Percentiles rank a stretch among this genome's conserved stretches.
phyloP scores from a whole-genome alignment of 176 grass and related monocot species.

The Ensete glaucum region DNA sequence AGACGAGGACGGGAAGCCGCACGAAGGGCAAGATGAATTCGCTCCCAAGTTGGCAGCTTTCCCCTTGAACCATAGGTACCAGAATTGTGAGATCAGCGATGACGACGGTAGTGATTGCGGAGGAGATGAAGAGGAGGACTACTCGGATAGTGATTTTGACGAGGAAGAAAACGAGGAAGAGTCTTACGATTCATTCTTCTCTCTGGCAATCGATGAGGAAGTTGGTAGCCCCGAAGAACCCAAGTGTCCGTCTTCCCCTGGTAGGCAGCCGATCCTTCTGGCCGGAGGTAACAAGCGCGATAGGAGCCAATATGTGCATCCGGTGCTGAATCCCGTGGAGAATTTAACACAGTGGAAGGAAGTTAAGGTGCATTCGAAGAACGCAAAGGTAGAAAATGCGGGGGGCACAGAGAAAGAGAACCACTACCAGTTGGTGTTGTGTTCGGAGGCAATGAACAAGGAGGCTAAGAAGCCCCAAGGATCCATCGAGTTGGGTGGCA shows the following conservation, averaged over 20 bases:
- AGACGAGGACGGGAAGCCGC: constrained; percentile 13
- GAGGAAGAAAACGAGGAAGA: constrained; percentile 68
- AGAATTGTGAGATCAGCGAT: constrained; percentile 38
- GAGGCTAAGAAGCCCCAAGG: constrained; percentile 20
- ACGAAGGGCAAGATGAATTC: constrained; percentile 22
- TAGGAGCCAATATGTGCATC: constrained; percentile 44
- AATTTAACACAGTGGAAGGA: constrained; percentile 76
- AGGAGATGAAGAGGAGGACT: constrained; percentile 36
- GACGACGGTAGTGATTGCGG: constrained; percentile 31
- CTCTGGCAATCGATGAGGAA: constrained; percentile 44
- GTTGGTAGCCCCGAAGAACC: constrained; percentile 14
- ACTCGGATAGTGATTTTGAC: constrained; percentile 45
- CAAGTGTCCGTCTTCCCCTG: constrained; percentile 11
- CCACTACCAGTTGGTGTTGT: not conserved
- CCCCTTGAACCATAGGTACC: constrained; percentile 75
- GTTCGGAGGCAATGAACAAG: constrained; percentile 1
- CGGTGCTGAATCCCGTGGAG: constrained; percentile 60
- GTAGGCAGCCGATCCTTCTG: constrained; percentile 28
- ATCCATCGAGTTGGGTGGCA: constrained; percentile 19
- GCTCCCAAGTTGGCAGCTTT: constrained; percentile 41
- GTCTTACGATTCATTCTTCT: constrained; percentile 79
- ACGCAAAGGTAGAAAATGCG: constrained; percentile 64
- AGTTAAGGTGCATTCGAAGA: constrained; percentile 35
- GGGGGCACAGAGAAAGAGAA: constrained; percentile 4
- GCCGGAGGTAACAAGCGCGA: constrained; percentile 34